phyloP scores from a whole-genome alignment of 345 rosid species.

The Gossypioides kirkii region DNA sequence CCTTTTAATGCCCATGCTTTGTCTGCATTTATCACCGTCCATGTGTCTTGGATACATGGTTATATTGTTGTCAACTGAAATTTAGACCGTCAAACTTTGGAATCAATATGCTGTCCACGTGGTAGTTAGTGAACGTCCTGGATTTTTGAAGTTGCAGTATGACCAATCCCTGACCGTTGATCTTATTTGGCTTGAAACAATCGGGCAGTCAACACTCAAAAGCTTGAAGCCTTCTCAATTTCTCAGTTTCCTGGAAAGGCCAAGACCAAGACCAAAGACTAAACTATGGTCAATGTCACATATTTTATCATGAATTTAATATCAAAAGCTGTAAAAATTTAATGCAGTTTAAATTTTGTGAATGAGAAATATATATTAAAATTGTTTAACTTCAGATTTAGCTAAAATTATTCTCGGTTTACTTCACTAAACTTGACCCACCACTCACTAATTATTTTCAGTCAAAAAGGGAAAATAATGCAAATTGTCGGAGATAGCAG shows the following conservation, averaged over 20 bases:
- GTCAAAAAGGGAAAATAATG: too few species aligned
- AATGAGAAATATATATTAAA: too few species aligned
- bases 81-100: constrained; percentile 19
- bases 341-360: too few species aligned
- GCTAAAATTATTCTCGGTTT: too few species aligned
- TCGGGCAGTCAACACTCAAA: background rate
- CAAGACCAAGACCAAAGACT: background rate
- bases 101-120: background rate
- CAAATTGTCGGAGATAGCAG: too few species aligned
- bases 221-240: background rate
- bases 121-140: background rate
- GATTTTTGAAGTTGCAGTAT: background rate
- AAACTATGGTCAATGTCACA: background rate
- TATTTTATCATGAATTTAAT: too few species aligned
- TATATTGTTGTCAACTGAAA: background rate
- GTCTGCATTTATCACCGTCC: background rate
- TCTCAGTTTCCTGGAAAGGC: background rate
- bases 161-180: constrained; percentile 38
- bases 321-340: too few species aligned
- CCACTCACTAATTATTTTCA: too few species aligned
- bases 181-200: constrained; percentile 17
- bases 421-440: too few species aligned
- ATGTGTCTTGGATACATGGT: background rate
- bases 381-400: too few species aligned
- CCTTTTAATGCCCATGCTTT: background rate